These are phyloP conservation scores for Vachellia pachyceras DNA, from an alignment of 306 rosid species.

Conservation along the genomic window DNA sequence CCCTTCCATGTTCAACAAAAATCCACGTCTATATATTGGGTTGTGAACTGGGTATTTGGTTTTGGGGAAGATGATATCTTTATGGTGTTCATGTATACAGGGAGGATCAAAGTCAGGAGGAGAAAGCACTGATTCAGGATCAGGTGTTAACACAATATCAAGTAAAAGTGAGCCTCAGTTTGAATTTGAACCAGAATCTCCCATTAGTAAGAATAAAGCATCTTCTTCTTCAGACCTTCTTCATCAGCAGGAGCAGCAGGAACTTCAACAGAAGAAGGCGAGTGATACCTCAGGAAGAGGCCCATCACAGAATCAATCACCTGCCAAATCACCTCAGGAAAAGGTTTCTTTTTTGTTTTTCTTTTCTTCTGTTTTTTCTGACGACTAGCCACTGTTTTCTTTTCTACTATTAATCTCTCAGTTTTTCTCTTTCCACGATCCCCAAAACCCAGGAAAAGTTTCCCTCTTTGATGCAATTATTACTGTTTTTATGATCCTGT, in stretches of 20 bases:
- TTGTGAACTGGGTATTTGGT: neutral
- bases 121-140: constrained; percentile 89
- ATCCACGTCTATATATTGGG: neutral
- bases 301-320: constrained; percentile 63
- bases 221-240: constrained; percentile 66
- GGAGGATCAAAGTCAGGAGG: constrained; percentile 84
- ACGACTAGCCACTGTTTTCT: too few species aligned
- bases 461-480: constrained; percentile 51
- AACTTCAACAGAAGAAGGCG: constrained; percentile 55
- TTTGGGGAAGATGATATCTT: constrained; percentile 17
- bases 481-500: constrained; percentile 35
- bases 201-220: constrained; percentile 63
- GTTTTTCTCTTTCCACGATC: constrained; percentile 40
- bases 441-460: constrained; percentile 53
- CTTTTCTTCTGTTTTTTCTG: neutral
- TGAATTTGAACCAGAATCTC: constrained; percentile 86
- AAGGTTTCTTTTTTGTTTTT: constrained; percentile 54
- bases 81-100: constrained; percentile 34
- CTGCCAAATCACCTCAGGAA: constrained; percentile 63
- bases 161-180: constrained; percentile 63
- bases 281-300: constrained; percentile 53
- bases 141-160: constrained; percentile 69
- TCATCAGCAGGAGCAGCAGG: constrained; percentile 42
- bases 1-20: constrained; percentile 28
- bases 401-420: constrained; percentile 47